Evolutionary conservation across 768 basidiomycete genomes (phyloP).

Genomic region (Trichaptum fuscoviolaceum): DNA sequence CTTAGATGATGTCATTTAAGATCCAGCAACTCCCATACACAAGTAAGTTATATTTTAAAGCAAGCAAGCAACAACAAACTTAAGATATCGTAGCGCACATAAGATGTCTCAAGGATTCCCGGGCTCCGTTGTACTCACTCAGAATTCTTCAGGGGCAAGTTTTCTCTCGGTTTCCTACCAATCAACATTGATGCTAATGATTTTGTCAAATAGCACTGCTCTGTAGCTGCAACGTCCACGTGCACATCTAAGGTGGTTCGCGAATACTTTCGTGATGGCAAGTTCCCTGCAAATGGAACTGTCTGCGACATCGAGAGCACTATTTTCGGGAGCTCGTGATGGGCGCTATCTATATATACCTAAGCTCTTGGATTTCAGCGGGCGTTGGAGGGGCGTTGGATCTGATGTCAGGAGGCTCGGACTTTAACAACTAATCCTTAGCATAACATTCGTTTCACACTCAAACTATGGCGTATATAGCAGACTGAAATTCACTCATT

Average conservation of each 20-base stretch:
- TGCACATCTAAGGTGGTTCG: constrained; percentile 19
- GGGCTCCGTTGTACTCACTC: neutral
- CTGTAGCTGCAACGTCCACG: constrained; percentile 14
- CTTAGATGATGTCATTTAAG: neutral
- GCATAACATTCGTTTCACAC: too few relatives aligned
- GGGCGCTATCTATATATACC: neutral
- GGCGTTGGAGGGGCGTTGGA: too few relatives aligned
- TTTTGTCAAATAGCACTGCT: constrained; percentile 14
- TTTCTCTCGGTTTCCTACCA: neutral
- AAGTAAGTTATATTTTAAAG: constrained; percentile 1
- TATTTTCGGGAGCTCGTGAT: constrained; percentile 9
- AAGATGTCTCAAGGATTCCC: constrained; percentile 1
- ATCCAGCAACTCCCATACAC: neutral
- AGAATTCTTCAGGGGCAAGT: constrained; percentile 2
- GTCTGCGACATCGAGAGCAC: constrained; percentile 18
- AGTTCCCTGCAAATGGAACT: constrained; percentile 18
- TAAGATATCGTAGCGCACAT: neutral
- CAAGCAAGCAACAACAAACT: neutral
- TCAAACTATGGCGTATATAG: too few relatives aligned
- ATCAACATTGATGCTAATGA: neutral
- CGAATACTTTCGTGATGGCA: constrained; percentile 22
- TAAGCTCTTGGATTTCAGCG: neutral
- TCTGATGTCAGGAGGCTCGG: too few relatives aligned
- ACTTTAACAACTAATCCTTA: too few relatives aligned
- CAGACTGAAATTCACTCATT: too few relatives aligned